Percentiles rank a stretch among this genome's conserved stretches.
Evolutionary conservation across 371 early-diverging fungal genomes (phyloP).

Genomic region (Mortierella polycephala): DNA sequence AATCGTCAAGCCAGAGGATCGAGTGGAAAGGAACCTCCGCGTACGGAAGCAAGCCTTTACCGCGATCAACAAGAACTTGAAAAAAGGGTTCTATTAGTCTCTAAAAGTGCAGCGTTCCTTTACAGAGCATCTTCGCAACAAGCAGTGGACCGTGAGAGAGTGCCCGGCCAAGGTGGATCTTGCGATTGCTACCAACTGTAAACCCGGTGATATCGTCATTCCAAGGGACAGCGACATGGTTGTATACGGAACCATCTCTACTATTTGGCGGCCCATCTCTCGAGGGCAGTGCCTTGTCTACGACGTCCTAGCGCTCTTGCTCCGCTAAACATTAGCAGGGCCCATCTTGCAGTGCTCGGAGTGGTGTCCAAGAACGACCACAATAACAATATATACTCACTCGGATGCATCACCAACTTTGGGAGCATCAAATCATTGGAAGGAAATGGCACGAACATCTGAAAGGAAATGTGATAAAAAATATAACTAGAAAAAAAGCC

Average conservation of each 20-base stretch:
- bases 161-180: conserved; percentile 3
- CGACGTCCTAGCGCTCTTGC: background rate
- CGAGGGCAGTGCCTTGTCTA: no score
- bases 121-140: background rate
- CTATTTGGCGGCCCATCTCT: background rate
- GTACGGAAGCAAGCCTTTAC: conserved; percentile 1
- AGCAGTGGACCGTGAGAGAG: background rate
- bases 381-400: conserved; percentile 1
- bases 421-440: background rate
- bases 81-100: background rate
- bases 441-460: no score
- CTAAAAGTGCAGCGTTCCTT: background rate
- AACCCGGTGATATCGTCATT: background rate
- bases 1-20: background rate
- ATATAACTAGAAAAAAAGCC: no score
- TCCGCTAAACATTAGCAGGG: no score
- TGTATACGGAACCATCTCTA: background rate
- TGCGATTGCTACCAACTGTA: background rate
- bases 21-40: background rate
- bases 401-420: conserved; percentile 1
- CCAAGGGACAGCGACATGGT: conserved; percentile 9
- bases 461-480: no score
- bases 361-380: conserved; percentile 11
- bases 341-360: background rate
- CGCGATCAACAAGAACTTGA: conserved; percentile 3